Evolutionary conservation across 495 filamentous ascomycete species (phyloP).

Genomic region (Baudoinia panamericana): DNA sequence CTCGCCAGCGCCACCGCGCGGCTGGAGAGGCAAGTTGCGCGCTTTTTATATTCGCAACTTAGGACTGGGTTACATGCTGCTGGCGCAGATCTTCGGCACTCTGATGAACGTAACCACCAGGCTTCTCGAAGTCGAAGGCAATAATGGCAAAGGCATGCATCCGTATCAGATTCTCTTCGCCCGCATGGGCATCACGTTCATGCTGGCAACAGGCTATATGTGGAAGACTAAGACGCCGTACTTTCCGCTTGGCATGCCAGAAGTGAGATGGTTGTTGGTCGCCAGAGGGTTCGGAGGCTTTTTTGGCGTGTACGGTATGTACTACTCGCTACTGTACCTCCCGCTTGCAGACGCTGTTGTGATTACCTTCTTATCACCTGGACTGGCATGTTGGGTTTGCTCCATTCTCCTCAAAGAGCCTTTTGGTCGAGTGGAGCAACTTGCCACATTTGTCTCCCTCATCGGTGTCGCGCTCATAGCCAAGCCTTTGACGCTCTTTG

Average conservation of each 20-base stretch:
- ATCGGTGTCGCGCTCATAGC: conserved; percentile 78
- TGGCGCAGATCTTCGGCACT: conserved; percentile 72
- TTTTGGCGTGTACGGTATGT: conserved; percentile 40
- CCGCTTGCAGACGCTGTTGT: conserved; percentile 85
- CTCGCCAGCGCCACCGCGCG: conserved; percentile 2
- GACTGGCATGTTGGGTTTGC: conserved; percentile 71
- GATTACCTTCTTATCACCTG: conserved; percentile 78
- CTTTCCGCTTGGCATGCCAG: conserved; percentile 55
- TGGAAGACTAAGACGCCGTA: conserved; percentile 52
- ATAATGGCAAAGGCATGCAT: conserved; percentile 53
- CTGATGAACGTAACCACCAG: conserved; percentile 81
- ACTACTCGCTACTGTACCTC: conserved; percentile 73
- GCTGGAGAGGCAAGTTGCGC: conserved; percentile 18
- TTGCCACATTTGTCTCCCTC: conserved; percentile 64
- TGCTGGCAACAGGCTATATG: conserved; percentile 61
- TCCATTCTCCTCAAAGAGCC: conserved; percentile 62
- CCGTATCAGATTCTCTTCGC: conserved; percentile 84
- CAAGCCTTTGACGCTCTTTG: conserved; percentile 48
- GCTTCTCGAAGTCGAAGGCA: conserved; percentile 59
- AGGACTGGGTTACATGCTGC: conserved; percentile 57
- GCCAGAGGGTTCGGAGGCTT: conserved; percentile 64
- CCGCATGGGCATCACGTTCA: conserved; percentile 64
- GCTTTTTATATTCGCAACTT: conserved; percentile 45
- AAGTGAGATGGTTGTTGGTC: conserved; percentile 53
- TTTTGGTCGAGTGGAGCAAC: conserved; percentile 64